Base-by-base conservation (phyloP, 352 stramenopile genomes). In the Globisporangium paroecandrum region DNA sequence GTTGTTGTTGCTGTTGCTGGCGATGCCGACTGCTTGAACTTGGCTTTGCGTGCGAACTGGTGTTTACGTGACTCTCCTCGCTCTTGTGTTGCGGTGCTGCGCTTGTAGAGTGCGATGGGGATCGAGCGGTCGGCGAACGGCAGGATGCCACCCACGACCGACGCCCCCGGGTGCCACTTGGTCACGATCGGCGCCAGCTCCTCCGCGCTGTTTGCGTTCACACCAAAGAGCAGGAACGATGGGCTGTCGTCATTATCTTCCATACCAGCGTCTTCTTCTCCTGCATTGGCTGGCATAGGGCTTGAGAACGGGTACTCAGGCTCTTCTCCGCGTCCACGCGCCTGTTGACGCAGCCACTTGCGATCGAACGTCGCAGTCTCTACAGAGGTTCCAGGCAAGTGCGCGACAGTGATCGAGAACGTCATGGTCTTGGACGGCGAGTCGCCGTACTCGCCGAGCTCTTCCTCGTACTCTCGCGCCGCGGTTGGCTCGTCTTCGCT, bases 201-300 rank as follows among this genome's bases (percentile, higher is more conserved):
- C 36, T 70, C 68, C 8, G 81, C 75, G 22, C 82, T 81, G 60
- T 79, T 78, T 15, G 71, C 63, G 63, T 89, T 89, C 24, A 77
- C 77, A 55, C 81, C 79, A 59, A 85, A 87, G 18, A 89, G n/a
- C 46, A 90, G 38, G 43, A 89, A 78, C 25, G 77, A 88, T n/a
- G 80, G 74, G 2, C 49, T 41, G 25, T 49, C 58, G 5, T 56
- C 43, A 1, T 25, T 55, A 13, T 10, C 25, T 18, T 43, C 43
- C 43, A 51, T 51, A 2, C n/a, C 47, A n/a, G 8, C 18, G 10
- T 62, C n/a, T 0, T 27, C 49, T 9, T 51, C 4, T 46, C 18
- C 27, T 29, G 32, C 24, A 13, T 4, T 61, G 13, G 25, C 4
- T 58, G 53, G 43, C 43, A 9, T 24, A 29, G 25, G 12, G 6